A percentile compares a stretch with the other conserved stretches of the same genome.
Evolutionary conservation across 2,329 filamentous ascomycete species (phyloP).

Genomic region (Pseudogymnoascus sp.): DNA sequence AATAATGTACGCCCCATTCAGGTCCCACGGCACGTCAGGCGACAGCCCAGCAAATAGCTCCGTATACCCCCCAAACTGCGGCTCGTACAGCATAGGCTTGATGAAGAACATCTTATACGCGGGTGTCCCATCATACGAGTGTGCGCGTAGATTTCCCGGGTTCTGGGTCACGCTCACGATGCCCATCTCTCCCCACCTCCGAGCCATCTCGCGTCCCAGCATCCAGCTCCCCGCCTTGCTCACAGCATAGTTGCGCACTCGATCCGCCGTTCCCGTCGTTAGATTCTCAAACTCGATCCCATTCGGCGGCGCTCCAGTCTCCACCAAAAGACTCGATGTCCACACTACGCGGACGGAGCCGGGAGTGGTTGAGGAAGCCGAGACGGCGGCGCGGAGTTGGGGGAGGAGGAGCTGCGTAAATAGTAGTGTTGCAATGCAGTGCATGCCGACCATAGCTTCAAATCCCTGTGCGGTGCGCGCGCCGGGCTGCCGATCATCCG

Average conservation of each 20-base stretch:
- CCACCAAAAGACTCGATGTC: conserved; percentile 17
- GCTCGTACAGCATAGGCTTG: conserved; percentile 14
- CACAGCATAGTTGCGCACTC: conserved; percentile 15
- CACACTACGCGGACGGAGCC: conserved; percentile 19
- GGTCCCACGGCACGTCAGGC: conserved; percentile 14
- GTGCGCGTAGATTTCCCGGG: conserved; percentile 17
- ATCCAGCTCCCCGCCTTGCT: conserved; percentile 20
- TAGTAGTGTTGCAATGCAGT: conserved; percentile 17
- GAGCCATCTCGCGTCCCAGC: conserved; percentile 16
- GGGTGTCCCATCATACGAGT: conserved; percentile 11
- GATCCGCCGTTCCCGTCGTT: background rate
- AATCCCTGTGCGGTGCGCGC: conserved; percentile 12
- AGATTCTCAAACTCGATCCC: conserved; percentile 16
- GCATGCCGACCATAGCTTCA: conserved; percentile 15
- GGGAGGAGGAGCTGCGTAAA: conserved; percentile 33
- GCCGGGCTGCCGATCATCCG: conserved; percentile 10
- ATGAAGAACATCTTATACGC: conserved; percentile 8
- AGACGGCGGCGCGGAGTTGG: conserved; percentile 25
- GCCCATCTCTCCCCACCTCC: conserved; percentile 9
- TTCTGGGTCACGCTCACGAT: conserved; percentile 16
- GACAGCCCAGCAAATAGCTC: conserved; percentile 19
- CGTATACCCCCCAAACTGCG: conserved; percentile 21
- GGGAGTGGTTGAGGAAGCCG: background rate
- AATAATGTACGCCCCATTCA: conserved; percentile 19
- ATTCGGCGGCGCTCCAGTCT: conserved; percentile 13